phyloP scores from a whole-genome alignment of 2,329 filamentous ascomycete genomes.

The Diplodia intermedia region DNA sequence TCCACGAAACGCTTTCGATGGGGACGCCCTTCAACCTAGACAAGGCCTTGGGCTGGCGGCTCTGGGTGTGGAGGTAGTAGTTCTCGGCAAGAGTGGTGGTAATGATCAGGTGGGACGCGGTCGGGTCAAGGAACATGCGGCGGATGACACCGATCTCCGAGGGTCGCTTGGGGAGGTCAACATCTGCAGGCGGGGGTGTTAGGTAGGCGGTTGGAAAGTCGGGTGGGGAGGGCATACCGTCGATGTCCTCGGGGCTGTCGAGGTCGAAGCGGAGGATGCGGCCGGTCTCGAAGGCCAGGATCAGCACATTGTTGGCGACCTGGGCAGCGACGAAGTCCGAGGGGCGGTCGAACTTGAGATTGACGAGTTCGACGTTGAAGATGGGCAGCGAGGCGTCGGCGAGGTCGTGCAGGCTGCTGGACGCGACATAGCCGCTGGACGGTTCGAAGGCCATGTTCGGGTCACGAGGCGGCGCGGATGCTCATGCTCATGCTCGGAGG shows the following conservation, averaged over 20 bases:
- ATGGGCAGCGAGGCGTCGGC: conserved; percentile 76
- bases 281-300: conserved; percentile 89
- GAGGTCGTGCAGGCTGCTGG: conserved; percentile 66
- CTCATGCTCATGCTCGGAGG: background rate
- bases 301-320: conserved; percentile 95
- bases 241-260: conserved; percentile 92
- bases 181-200: conserved; percentile 65
- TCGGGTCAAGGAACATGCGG: conserved; percentile 96
- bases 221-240: conserved; percentile 53
- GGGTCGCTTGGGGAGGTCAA: conserved; percentile 92
- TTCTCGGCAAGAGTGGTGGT: conserved; percentile 93
- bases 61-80: conserved; percentile 97
- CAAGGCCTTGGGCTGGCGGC: conserved; percentile 82
- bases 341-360: conserved; percentile 91
- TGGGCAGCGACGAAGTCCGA: conserved; percentile 96
- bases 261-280: conserved; percentile 93
- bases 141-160: conserved; percentile 91
- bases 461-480: background rate
- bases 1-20: conserved; percentile 94
- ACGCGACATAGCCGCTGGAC: conserved; percentile 74
- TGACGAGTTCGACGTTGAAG: conserved; percentile 91
- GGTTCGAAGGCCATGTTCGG: conserved; percentile 70
- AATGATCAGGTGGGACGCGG: conserved; percentile 90
- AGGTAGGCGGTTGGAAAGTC: background rate
- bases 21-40: conserved; percentile 82